Evolutionary conservation across 106 monocot genomes (phyloP).

Genomic region (Posidonia australis): DNA sequence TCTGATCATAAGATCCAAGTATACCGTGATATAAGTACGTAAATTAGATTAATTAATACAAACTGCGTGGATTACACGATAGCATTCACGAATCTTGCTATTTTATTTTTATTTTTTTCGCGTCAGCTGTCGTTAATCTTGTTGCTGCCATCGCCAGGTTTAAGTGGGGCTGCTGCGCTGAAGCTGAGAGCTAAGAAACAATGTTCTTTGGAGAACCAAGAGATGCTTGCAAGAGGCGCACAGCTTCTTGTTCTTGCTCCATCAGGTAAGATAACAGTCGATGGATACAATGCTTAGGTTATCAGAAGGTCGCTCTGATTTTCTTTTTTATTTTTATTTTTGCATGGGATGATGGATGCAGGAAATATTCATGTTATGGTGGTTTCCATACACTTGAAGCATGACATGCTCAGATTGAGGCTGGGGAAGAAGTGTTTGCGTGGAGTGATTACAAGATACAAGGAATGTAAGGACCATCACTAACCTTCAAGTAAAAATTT

Average conservation of each 20-base stretch:
- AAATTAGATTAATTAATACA: too few relatives aligned
- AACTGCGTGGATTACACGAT: too few relatives aligned
- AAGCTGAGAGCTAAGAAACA: constrained; percentile 25
- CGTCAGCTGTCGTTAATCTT: too few relatives aligned
- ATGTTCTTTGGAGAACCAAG: constrained; percentile 14
- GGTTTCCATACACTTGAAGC: constrained; percentile 34
- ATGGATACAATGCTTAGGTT: too few relatives aligned
- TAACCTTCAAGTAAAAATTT: neutral
- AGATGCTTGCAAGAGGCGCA: constrained; percentile 34
- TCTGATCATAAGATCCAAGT: too few relatives aligned
- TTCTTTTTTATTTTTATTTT: neutral
- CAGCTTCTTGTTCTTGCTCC: constrained; percentile 25
- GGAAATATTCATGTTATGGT: constrained; percentile 38
- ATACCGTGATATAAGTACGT: too few relatives aligned
- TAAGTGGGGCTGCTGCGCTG: constrained; percentile 52
- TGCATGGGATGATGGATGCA: constrained; percentile 21
- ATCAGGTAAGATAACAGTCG: constrained; percentile 17
- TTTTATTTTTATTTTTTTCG: too few relatives aligned
- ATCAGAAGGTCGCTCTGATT: too few relatives aligned
- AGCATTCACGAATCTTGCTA: too few relatives aligned
- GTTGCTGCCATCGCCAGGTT: too few relatives aligned
- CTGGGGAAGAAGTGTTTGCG: constrained; percentile 38
- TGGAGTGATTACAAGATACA: constrained; percentile 35
- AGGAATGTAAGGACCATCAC: constrained; percentile 45
- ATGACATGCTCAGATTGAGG: constrained; percentile 26